Conservation (phyloP, 108 stramenopile species). For the Stephanodiscus triporus region DNA sequence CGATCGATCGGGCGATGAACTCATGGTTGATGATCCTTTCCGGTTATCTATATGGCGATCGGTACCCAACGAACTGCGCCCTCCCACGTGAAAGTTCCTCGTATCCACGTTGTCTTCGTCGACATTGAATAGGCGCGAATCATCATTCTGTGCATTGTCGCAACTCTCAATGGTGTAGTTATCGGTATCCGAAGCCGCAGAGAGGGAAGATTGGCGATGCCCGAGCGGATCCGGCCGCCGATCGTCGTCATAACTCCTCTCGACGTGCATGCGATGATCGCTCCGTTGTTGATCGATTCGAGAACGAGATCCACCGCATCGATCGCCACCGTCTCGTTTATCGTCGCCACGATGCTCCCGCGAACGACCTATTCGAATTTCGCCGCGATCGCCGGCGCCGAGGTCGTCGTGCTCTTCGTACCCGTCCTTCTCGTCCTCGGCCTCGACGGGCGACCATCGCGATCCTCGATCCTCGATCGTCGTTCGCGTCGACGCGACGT, state of each 20-base stretch:
- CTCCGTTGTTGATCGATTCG: too few species aligned
- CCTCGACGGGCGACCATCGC: conserved; percentile 1
- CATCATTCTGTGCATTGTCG: background rate
- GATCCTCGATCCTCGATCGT: background rate
- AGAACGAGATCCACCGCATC: too few species aligned
- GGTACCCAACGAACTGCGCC: conserved; percentile 1
- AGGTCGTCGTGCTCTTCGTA: background rate
- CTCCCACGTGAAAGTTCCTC: conserved; percentile 11
- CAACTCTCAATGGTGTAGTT: background rate
- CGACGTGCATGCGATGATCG: too few species aligned
- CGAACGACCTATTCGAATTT: too few species aligned
- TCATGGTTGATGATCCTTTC: background rate
- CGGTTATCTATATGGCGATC: conserved; percentile 6
- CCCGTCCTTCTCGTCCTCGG: background rate
- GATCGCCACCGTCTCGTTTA: too few species aligned
- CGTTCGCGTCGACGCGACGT: background rate
- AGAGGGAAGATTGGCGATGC: background rate
- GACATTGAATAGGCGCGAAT: conserved; percentile 26
- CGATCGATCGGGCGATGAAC: background rate
- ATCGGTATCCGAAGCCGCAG: background rate
- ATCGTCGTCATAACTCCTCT: background rate
- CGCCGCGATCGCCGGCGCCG: too few species aligned
- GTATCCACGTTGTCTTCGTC: conserved; percentile 1
- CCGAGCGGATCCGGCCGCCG: background rate
- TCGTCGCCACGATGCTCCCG: too few species aligned